Base-by-base conservation (phyloP, 1,139 yeast species). In the Eremothecium coryli region DNA sequence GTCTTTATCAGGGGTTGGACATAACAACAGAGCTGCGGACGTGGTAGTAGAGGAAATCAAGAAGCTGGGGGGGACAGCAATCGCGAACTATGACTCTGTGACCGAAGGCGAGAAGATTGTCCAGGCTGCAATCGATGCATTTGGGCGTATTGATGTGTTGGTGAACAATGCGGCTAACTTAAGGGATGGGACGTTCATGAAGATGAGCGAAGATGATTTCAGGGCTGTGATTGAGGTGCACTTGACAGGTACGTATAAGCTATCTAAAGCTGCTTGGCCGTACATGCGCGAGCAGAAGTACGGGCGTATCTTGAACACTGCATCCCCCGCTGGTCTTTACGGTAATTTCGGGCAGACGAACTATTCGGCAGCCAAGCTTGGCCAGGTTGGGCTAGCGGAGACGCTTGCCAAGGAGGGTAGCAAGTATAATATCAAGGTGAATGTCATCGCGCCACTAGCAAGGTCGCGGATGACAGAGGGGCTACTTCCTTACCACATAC, bases 301-400 rank as follows among this genome's bases (percentile, higher is more conserved):
- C 56, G 98, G 98, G 46, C 71, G 97, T 52, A 71, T 90, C 50
- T 64, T 90, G 52, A 88, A 85, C 68, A 88, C 97, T 14, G 77
- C 95, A 29, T 86, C 96, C 5, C 96, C 97, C 18, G 97, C 97
- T 32, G 97, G 97, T 24, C 69, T 90, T 46, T 90, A 82, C 58
- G 98, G 98, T 47, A 86, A 86, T 66, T 90, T 86, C 63, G 98
- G 98, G 37, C 98, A 90, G 63, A 76, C 95, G 32, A 90, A 90
- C 66, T 90, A 90, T 64, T 77, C 95, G 2, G 93, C 95, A 28
- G 97, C 96, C 29, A 90, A 90, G 63, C 66, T 82, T 44, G 97
- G 85, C 17, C 68, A 86, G 39, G 82, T 88, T 41, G 96, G 96
- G 14, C 76, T 90, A 53, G 81, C 94, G 32, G 95, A 90, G 63